phyloP scores from a whole-genome alignment of 1,284 basidiomycete genomes.

The Lentinus polychrous region DNA sequence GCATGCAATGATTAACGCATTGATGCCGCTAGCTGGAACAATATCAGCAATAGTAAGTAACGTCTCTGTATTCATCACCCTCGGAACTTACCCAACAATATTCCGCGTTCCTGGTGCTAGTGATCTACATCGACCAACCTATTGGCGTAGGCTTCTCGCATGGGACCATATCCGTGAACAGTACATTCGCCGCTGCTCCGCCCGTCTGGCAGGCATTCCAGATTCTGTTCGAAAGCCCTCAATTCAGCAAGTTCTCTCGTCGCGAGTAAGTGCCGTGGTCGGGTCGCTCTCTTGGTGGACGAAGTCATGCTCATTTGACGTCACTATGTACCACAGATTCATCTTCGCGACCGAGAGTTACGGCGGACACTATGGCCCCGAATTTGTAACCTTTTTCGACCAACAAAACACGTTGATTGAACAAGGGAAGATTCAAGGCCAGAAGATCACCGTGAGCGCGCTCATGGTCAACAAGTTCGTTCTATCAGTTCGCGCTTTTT shows the following conservation, averaged over 20 bases:
- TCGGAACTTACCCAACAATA: background rate
- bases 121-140: conserved; percentile 74
- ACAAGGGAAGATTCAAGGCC: conserved; percentile 27
- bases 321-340: conserved; percentile 36
- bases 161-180: conserved; percentile 47
- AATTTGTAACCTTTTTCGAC: conserved; percentile 59
- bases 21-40: conserved; percentile 51
- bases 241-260: conserved; percentile 51
- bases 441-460: conserved; percentile 33
- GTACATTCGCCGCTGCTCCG: conserved; percentile 43
- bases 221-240: conserved; percentile 53
- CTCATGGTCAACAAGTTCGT: conserved; percentile 35
- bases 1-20: no score
- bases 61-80: background rate
- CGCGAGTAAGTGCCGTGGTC: conserved; percentile 38
- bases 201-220: conserved; percentile 63
- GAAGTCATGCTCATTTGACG: background rate
- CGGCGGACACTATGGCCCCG: conserved; percentile 62
- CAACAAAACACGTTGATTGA: conserved; percentile 54
- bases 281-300: no score
- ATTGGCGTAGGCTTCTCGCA: conserved; percentile 64
- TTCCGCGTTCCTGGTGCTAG: conserved; percentile 23
- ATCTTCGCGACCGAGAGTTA: conserved; percentile 62
- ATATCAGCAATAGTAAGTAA: conserved; percentile 49
- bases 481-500: no score